Evolutionary conservation across 768 basidiomycete species (phyloP).

Genomic region (Russula compacta): DNA sequence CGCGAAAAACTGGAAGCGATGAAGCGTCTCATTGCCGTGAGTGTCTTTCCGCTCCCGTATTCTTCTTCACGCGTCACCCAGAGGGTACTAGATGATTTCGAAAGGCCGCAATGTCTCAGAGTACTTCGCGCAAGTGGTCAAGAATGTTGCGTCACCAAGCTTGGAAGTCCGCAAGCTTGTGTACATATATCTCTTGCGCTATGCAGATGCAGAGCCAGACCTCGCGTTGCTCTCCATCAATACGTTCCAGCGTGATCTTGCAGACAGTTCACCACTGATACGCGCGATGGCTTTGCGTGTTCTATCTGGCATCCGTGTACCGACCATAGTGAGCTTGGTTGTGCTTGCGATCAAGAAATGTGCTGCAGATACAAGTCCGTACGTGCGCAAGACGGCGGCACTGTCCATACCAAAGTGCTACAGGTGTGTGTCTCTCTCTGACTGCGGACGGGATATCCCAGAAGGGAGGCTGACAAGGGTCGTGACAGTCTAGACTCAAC

Average conservation of each 20-base stretch:
- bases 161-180: conserved; percentile 95
- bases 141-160: conserved; percentile 88
- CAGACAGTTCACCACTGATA: conserved; percentile 87
- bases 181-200: conserved; percentile 93
- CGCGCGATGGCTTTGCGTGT: conserved; percentile 94
- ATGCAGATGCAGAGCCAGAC: conserved; percentile 90
- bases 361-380: conserved; percentile 85
- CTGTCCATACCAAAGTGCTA: conserved; percentile 82
- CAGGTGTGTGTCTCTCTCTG: conserved; percentile 41
- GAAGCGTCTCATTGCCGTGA: conserved; percentile 87
- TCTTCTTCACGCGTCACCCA: background rate
- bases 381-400: conserved; percentile 89
- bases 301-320: conserved; percentile 83
- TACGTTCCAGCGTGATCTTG: conserved; percentile 94
- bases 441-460: conserved; percentile 8
- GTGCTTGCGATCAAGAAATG: conserved; percentile 88
- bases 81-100: conserved; percentile 65
- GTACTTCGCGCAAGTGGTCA: conserved; percentile 95
- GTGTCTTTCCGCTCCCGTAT: conserved; percentile 25
- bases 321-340: conserved; percentile 79
- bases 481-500: conserved; percentile 56
- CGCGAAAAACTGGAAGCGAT: conserved; percentile 90
- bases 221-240: conserved; percentile 94
- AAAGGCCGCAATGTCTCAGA: conserved; percentile 86
- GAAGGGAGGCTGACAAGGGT: background rate